Base-by-base conservation (phyloP, 495 filamentous ascomycete species). In the Cercophora sp. region DNA sequence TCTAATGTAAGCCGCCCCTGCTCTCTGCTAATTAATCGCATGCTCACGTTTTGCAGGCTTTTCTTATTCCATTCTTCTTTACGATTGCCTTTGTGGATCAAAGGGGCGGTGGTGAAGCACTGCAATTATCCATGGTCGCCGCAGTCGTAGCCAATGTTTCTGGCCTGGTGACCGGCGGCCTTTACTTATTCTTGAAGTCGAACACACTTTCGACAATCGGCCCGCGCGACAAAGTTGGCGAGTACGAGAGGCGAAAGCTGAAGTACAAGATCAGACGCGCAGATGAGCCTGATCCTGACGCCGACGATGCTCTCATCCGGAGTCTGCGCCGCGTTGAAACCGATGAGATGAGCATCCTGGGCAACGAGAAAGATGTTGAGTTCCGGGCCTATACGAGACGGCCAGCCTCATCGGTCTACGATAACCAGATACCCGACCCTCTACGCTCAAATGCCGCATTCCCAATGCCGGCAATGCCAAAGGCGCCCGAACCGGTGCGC, bases 151-250 rank as follows among this genome's bases (percentile, higher is more conserved):
- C 73, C n/a, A 76, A 74, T 37, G 63, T 78, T 1, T 74, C 74
- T 0, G 74, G 74, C 0, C 55, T 78, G 26, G 70, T 70, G 68
- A 76, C 70, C 3, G 73, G 74, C 20, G 71, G 71, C 4, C 64
- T 78, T 25, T 72, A 78, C 48, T 62, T 78, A 4, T 76, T 76
- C 48, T 64, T 78, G 54, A 75, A 75, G 52, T 74, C 69, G 3
- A 71, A 67, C 44, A 70, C 67, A 0, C 53, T 69, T 11, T 66
- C 67, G 13, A 73, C 65, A 13, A 72, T 75, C 39, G 58, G 66
- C 0, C 70, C 71, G 0, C 63, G 63, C 13, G 65, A 70, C 55
- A 75, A 77, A 52, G 54, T 62, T 11, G 68, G 59, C 24, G 67
- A 72, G 34, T 66, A 67, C n/a, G 71, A 74, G 51, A 66, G 63